A percentile compares a stretch with the other conserved stretches of the same genome.
These are phyloP conservation scores for Schwanniomyces sp. DNA, from an alignment of 805 yeast species.

Conservation along the genomic window DNA sequence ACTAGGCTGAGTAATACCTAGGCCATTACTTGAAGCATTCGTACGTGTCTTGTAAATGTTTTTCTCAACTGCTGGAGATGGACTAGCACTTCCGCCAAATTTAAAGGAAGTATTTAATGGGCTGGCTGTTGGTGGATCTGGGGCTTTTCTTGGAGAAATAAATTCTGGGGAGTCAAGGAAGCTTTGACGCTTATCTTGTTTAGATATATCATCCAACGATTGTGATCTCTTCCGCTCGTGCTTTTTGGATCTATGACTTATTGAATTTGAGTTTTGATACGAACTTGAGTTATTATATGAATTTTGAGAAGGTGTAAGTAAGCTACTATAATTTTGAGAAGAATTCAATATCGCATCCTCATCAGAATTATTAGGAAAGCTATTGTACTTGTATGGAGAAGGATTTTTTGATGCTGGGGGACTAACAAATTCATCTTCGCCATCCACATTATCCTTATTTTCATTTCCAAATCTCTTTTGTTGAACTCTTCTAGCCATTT, in stretches of 20 bases:
- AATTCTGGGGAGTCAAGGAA: slow-evolving; percentile 29
- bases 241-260: slow-evolving; percentile 14
- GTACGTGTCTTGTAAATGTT: slow-evolving; percentile 21
- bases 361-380: slow-evolving; percentile 17
- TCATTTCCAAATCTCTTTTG: slow-evolving; percentile 31
- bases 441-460: slow-evolving; percentile 11
- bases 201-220: slow-evolving; percentile 45
- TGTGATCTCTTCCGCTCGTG: slow-evolving; percentile 53
- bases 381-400: slow-evolving; percentile 8
- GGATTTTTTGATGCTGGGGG: slow-evolving; percentile 7
- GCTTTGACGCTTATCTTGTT: neutral
- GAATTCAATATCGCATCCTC: slow-evolving; percentile 9
- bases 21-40: slow-evolving; percentile 19
- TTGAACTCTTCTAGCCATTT: slow-evolving; percentile 16
- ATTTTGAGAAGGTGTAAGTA: neutral
- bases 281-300: slow-evolving; percentile 4
- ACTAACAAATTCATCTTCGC: slow-evolving; percentile 8
- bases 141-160: slow-evolving; percentile 71
- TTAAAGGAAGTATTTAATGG: slow-evolving; percentile 27
- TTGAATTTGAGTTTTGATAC: slow-evolving; percentile 40
- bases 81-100: slow-evolving; percentile 29
- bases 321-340: neutral
- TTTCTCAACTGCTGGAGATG: slow-evolving; percentile 4
- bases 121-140: slow-evolving; percentile 58
- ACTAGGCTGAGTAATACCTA: slow-evolving; percentile 13